A percentile compares a stretch with the other conserved stretches of the same genome.
phyloP scores from a whole-genome alignment of 2,329 filamentous ascomycete species.

The Sordariomycetes sp. region DNA sequence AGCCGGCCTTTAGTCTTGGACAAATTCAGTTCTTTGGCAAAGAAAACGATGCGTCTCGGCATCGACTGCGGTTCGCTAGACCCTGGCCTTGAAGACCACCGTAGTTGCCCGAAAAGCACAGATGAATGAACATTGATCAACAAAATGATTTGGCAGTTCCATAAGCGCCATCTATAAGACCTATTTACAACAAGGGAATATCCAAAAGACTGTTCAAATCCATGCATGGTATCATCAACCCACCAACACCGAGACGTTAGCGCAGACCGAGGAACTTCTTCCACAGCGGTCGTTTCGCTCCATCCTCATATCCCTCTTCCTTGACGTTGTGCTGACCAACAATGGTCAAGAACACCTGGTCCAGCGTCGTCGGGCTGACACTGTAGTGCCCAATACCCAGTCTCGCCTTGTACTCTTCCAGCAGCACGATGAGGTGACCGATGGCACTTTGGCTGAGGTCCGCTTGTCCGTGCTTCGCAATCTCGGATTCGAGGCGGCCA shows the following conservation, averaged over 20 bases:
- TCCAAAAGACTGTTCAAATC: no score
- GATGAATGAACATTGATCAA: no score
- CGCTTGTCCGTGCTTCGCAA: slow-evolving; percentile 6
- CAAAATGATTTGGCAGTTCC: no score
- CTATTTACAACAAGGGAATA: no score
- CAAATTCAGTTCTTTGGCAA: no score
- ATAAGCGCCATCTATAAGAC: no score
- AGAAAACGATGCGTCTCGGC: no score
- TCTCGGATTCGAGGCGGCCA: slow-evolving; percentile 11
- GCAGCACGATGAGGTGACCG: slow-evolving; percentile 57
- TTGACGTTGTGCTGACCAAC: slow-evolving; percentile 71
- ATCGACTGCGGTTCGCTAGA: no score
- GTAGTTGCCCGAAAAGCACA: no score
- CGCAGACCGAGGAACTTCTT: slow-evolving; percentile 6
- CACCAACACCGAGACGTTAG: neutral
- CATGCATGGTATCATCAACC: no score
- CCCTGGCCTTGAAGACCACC: no score
- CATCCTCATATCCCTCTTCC: slow-evolving; percentile 54
- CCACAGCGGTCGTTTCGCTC: slow-evolving; percentile 12
- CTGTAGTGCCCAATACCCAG: slow-evolving; percentile 79
- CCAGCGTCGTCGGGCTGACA: slow-evolving; percentile 76
- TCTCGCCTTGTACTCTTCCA: slow-evolving; percentile 61
- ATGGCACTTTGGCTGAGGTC: slow-evolving; percentile 42
- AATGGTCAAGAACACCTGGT: slow-evolving; percentile 84
- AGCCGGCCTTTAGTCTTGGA: no score